Evolutionary conservation across 2,329 filamentous ascomycete genomes (phyloP).

Genomic region (Ophiostoma quercus): DNA sequence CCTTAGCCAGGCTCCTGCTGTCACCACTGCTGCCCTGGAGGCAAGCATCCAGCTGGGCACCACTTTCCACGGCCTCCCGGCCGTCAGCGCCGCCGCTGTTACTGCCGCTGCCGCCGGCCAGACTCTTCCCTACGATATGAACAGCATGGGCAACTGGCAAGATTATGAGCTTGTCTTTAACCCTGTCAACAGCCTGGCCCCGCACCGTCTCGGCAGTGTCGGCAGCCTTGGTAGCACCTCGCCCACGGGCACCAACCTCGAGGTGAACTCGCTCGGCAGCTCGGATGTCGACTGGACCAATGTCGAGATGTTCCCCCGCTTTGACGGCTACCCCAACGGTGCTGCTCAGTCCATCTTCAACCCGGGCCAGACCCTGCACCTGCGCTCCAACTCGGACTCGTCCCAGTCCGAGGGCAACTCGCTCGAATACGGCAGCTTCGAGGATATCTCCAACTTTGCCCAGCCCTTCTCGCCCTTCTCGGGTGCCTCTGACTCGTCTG

Average conservation of each 20-base stretch:
- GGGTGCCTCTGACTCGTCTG: conserved; percentile 65
- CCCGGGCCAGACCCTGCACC: conserved; percentile 81
- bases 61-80: conserved; percentile 54
- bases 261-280: conserved; percentile 76
- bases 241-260: conserved; percentile 73
- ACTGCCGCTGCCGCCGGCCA: conserved; percentile 45
- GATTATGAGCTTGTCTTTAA: conserved; percentile 61
- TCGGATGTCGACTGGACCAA: conserved; percentile 64
- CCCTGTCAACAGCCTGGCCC: conserved; percentile 40
- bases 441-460: conserved; percentile 62
- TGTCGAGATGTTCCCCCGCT: conserved; percentile 68
- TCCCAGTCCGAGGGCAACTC: conserved; percentile 66
- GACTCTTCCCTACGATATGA: conserved; percentile 55
- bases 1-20: conserved; percentile 52
- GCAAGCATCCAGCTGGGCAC: conserved; percentile 58
- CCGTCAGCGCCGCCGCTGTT: conserved; percentile 46
- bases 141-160: conserved; percentile 65
- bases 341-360: conserved; percentile 72
- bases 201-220: conserved; percentile 31
- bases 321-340: conserved; percentile 60
- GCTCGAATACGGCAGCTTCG: conserved; percentile 70
- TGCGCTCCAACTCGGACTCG: conserved; percentile 81
- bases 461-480: conserved; percentile 69
- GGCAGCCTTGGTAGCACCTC: conserved; percentile 56
- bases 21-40: conserved; percentile 52